Evolutionary conservation across 345 rosid genomes (phyloP).

Genomic region (Eucalyptus fibrosa): DNA sequence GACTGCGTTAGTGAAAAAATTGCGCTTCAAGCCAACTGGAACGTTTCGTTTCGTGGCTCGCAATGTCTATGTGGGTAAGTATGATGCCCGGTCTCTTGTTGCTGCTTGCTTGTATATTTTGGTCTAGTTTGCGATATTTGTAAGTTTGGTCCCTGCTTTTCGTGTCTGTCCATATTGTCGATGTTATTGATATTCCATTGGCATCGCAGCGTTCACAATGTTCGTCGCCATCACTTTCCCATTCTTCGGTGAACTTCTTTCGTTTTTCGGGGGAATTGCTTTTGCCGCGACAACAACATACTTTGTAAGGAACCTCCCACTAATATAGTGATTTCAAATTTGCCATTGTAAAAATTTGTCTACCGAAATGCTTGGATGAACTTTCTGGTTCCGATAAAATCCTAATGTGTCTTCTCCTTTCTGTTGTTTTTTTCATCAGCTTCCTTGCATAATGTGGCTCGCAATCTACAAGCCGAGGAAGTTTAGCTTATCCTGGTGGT

Average conservation of each 20-base stretch:
- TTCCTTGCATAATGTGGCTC: slow-evolving; percentile 76
- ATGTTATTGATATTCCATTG: background rate
- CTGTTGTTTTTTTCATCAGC: slow-evolving; percentile 11
- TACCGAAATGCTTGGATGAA: background rate
- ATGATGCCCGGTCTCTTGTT: background rate
- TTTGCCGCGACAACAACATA: slow-evolving; percentile 76
- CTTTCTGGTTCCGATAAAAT: background rate
- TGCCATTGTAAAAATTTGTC: background rate
- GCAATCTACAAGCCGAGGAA: slow-evolving; percentile 53
- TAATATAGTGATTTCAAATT: background rate
- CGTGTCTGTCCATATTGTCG: background rate
- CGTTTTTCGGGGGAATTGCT: slow-evolving; percentile 82
- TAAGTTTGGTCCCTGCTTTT: background rate
- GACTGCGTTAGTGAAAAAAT: slow-evolving; percentile 43
- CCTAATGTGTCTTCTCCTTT: background rate
- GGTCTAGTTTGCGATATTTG: background rate
- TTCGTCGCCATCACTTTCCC: slow-evolving; percentile 61
- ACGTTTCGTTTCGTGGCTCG: slow-evolving; percentile 39
- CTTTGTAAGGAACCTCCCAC: slow-evolving; percentile 30
- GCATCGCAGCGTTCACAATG: slow-evolving; percentile 46
- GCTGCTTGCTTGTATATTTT: background rate
- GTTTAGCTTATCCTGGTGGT: slow-evolving; percentile 59
- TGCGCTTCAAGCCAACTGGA: slow-evolving; percentile 28
- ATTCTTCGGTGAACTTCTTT: slow-evolving; percentile 67
- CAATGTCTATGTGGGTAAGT: slow-evolving; percentile 48